Base-by-base conservation (phyloP, 805 yeast species). In the Metschnikowia peoriensis region DNA sequence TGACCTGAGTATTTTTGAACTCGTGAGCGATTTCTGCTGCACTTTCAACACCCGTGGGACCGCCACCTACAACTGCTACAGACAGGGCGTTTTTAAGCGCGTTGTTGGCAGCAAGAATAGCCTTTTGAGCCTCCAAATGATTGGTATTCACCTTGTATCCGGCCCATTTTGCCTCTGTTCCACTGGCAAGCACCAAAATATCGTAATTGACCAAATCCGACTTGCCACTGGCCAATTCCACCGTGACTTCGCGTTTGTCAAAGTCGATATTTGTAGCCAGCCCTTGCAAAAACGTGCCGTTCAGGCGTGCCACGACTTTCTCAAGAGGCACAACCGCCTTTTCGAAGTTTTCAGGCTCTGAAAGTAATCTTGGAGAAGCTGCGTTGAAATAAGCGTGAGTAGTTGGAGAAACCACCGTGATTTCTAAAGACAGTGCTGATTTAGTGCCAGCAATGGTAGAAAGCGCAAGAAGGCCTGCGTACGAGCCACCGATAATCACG, bases 11-110 rank as follows among this genome's bases (percentile, higher is more conserved):
- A 10, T 51, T 41, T 6, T 47, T 48, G 41, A 47, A 63, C 14
- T 39, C 47, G 16, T 29, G 48, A 4, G 66, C 75, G 34, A 73
- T 58, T 49, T 73, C 79, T 8, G 72, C 75, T 8, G 75, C 69
- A 14, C 61, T 44, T 53, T 74, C 78, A 9, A 72, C 73, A 5
- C 75, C 76, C 12, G 75, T 67, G 16, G 67, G 52, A 14, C 75
- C 76, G 15, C 70, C 76, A 3, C 76, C 79, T 12, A 74, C 44
- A 6, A 74, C 55, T 1, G 75, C 77, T 22, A 73, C 65, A 14
- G 59, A 49, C 35, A 61, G 57, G 8, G 75, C 68, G 3, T 48
- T 9, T 43, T 58, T 54, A 27, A 69, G 51, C 34, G 54, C 38
- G 7, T 47, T 28, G 34, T 54, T 39, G 17, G 67, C 55, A 34